Evolutionary conservation across 1,284 basidiomycete genomes (phyloP).

Genomic region (Malassezia sympodialis): DNA sequence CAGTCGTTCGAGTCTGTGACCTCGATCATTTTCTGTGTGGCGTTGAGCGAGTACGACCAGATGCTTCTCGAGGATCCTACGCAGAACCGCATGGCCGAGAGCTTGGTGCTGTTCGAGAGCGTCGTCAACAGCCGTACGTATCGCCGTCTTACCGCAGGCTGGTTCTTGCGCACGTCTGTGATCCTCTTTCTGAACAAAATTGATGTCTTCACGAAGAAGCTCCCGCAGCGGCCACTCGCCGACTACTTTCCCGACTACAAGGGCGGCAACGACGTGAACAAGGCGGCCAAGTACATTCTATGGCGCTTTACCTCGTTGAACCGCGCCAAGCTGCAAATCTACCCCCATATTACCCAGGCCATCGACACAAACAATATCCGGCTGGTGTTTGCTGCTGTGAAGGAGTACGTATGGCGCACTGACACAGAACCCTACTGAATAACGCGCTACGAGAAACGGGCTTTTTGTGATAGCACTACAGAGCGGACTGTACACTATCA

Average conservation of each 20-base stretch:
- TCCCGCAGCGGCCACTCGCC: conserved; percentile 65
- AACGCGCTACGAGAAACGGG: conserved; percentile 17
- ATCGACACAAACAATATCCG: conserved; percentile 61
- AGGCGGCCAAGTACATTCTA: conserved; percentile 92
- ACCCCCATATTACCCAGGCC: conserved; percentile 54
- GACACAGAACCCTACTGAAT: conserved; percentile 9
- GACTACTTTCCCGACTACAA: conserved; percentile 90
- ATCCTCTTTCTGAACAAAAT: conserved; percentile 78
- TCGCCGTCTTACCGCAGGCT: conserved; percentile 56
- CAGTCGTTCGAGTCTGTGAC: conserved; percentile 47
- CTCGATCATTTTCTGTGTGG: conserved; percentile 43
- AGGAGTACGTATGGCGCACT: conserved; percentile 55
- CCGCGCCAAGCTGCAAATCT: conserved; percentile 50
- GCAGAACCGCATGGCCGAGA: conserved; percentile 87
- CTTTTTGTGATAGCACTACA: conserved; percentile 10
- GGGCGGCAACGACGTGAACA: conserved; percentile 80
- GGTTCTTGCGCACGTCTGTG: conserved; percentile 86
- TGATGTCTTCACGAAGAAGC: conserved; percentile 85
- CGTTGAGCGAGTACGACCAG: conserved; percentile 45
- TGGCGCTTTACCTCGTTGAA: conserved; percentile 97
- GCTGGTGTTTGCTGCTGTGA: conserved; percentile 88
- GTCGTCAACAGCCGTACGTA: conserved; percentile 65
- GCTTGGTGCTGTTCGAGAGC: conserved; percentile 80
- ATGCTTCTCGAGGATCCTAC: conserved; percentile 37
- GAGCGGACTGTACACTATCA: conserved; percentile 19